Evolutionary conservation across 176 grass and related monocot genomes (phyloP).

Genomic region (Juncus inflexus): DNA sequence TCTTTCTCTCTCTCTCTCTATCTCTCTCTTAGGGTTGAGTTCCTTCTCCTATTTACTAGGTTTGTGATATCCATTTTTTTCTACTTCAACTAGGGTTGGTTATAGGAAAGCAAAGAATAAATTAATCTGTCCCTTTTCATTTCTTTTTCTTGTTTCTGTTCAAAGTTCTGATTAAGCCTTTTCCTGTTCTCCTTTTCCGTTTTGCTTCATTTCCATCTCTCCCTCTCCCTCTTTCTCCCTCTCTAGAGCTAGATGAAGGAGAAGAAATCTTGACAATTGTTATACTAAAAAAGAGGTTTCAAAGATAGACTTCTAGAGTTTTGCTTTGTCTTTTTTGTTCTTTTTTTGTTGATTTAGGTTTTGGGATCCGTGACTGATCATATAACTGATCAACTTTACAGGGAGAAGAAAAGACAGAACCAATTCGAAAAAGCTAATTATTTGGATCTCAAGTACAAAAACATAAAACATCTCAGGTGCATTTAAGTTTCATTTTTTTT

Average conservation of each 20-base stretch:
- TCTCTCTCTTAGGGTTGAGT: neutral
- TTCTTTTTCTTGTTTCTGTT: conserved; percentile 11
- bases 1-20: conserved; percentile 10
- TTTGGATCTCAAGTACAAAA: too few relatives aligned
- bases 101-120: conserved; percentile 22
- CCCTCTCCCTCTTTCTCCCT: too few relatives aligned
- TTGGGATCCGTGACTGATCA: neutral
- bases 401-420: neutral
- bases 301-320: too few relatives aligned
- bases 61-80: conserved; percentile 19
- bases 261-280: conserved; percentile 9
- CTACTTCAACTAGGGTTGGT: conserved; percentile 21
- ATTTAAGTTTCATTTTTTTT: too few relatives aligned
- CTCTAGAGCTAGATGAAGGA: conserved; percentile 1
- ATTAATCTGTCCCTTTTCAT: conserved; percentile 16
- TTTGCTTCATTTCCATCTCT: neutral
- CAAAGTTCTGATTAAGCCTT: neutral
- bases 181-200: conserved; percentile 1
- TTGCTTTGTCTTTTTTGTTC: too few relatives aligned
- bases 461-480: too few relatives aligned
- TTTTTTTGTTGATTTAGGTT: neutral
- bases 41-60: conserved; percentile 16
- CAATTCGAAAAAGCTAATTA: neutral
- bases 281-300: too few relatives aligned
- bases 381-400: neutral